Evolutionary conservation across 148 eudicot genomes (phyloP).

Genomic region (Rhododendron vialii): DNA sequence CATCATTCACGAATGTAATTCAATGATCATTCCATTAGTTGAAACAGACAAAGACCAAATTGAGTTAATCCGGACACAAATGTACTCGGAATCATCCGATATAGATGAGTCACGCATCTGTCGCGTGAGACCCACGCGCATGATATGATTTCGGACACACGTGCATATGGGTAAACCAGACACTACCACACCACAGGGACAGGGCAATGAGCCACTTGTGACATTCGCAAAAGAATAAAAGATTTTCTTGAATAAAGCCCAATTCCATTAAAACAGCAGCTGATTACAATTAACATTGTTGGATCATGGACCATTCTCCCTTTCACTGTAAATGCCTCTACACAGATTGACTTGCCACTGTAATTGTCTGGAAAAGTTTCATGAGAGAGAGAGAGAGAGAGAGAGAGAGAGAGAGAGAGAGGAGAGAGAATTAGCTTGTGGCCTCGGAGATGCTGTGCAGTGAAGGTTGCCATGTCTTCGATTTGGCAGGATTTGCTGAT

Average conservation of each 20-base stretch:
- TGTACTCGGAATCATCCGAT: background rate
- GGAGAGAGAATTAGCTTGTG: slow-evolving; percentile 14
- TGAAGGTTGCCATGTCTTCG: slow-evolving; percentile 87
- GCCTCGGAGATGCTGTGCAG: slow-evolving; percentile 76
- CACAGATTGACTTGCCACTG: background rate
- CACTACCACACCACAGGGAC: background rate
- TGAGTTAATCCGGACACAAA: no score
- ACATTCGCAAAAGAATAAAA: background rate
- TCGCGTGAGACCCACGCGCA: background rate
- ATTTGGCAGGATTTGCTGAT: slow-evolving; percentile 39
- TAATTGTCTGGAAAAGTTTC: background rate
- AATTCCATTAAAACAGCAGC: slow-evolving; percentile 8
- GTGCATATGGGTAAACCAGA: background rate
- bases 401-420: background rate
- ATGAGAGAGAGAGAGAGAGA: background rate
- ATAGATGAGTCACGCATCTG: no score
- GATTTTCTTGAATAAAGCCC: background rate
- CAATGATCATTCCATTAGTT: no score
- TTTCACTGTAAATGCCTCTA: background rate
- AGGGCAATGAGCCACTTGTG: background rate
- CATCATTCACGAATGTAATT: background rate
- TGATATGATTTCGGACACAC: no score
- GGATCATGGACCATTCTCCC: background rate
- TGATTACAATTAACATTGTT: background rate
- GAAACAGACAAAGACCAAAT: background rate